A percentile compares a stretch with the other conserved stretches of the same genome.
phyloP scores from a whole-genome alignment of 2,329 filamentous ascomycete genomes.

The Stemphylium vesicarium region DNA sequence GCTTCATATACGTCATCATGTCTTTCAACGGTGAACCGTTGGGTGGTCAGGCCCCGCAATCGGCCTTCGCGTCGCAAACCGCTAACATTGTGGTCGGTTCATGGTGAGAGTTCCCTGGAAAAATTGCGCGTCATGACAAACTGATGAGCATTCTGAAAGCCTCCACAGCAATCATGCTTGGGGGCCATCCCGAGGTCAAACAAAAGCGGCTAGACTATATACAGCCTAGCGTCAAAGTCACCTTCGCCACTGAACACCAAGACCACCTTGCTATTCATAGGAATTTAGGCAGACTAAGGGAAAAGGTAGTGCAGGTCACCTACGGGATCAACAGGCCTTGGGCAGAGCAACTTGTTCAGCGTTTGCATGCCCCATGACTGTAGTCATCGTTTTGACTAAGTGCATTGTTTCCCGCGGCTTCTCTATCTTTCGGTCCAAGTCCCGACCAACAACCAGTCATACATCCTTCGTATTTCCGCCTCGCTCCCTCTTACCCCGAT shows the following conservation, averaged over 20 bases:
- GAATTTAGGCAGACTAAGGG: background rate
- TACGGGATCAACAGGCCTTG: background rate
- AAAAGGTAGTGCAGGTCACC: background rate
- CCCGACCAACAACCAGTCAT: conserved; percentile 11
- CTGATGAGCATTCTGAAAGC: background rate
- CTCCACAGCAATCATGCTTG: background rate
- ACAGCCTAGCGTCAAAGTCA: background rate
- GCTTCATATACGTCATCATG: conserved; percentile 31
- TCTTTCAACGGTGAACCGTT: background rate
- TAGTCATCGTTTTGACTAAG: conserved; percentile 21
- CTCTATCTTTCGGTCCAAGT: conserved; percentile 11
- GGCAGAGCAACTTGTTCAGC: background rate
- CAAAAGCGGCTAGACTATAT: background rate
- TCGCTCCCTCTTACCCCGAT: background rate
- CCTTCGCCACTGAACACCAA: background rate
- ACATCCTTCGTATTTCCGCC: background rate
- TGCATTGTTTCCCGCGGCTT: conserved; percentile 18
- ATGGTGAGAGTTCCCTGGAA: background rate
- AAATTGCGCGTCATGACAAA: background rate
- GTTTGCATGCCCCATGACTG: conserved; percentile 1
- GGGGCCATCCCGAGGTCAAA: background rate
- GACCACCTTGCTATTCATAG: background rate
- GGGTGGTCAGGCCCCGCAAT: background rate
- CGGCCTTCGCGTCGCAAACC: background rate
- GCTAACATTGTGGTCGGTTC: background rate